A percentile compares a stretch with the other conserved stretches of the same genome.
These are phyloP conservation scores for Pichia sp. DNA, from an alignment of 1,139 yeast species.

Conservation along the genomic window DNA sequence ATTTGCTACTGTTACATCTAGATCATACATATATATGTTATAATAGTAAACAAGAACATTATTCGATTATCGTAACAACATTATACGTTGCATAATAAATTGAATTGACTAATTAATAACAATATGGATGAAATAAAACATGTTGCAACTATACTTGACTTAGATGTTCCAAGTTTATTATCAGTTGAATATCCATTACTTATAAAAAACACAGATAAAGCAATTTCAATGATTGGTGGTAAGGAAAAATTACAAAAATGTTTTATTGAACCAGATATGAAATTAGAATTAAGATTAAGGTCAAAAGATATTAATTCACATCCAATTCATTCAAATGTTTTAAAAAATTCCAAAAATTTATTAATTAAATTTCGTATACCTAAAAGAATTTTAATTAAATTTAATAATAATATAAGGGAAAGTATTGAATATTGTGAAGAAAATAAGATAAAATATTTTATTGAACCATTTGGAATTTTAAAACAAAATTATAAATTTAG, in stretches of 20 bases:
- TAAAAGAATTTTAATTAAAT: slow-evolving; percentile 43
- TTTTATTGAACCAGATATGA: slow-evolving; percentile 27
- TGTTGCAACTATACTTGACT: slow-evolving; percentile 46
- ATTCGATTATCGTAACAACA: too few relatives aligned
- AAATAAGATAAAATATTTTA: slow-evolving; percentile 32
- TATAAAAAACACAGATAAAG: slow-evolving; percentile 57
- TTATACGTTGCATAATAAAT: too few relatives aligned
- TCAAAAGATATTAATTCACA: slow-evolving; percentile 70
- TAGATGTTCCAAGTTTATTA: slow-evolving; percentile 71
- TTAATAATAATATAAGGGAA: slow-evolving; percentile 44
- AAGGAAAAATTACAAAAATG: slow-evolving; percentile 39
- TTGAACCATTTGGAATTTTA: slow-evolving; percentile 62
- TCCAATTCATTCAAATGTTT: slow-evolving; percentile 52
- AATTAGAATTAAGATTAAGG: slow-evolving; percentile 61
- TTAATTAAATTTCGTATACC: slow-evolving; percentile 68
- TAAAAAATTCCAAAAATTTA: slow-evolving; percentile 51
- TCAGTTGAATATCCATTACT: slow-evolving; percentile 77
- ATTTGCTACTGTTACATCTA: too few relatives aligned
- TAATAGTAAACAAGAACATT: too few relatives aligned
- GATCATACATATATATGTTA: too few relatives aligned
- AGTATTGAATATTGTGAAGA: slow-evolving; percentile 38
- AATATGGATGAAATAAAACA: neutral
- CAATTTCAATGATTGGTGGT: slow-evolving; percentile 78
- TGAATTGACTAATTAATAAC: too few relatives aligned
- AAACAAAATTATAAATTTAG: slow-evolving; percentile 72